Percentiles rank a stretch among this genome's conserved stretches.
phyloP scores from a whole-genome alignment of 306 rosid genomes.

The Lathyrus sativus region DNA sequence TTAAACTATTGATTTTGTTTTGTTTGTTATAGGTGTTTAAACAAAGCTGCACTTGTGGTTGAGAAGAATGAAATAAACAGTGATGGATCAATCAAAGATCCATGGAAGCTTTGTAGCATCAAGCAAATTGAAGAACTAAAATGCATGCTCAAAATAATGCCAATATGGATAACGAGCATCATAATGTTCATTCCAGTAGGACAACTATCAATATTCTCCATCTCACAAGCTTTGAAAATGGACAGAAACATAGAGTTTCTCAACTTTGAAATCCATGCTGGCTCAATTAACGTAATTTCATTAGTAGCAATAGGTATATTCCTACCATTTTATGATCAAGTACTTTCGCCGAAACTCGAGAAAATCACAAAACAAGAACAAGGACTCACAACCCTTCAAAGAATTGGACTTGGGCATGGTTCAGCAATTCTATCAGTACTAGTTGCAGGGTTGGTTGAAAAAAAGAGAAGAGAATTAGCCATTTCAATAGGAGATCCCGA shows the following conservation, averaged over 20 bases:
- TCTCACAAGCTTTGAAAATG: slow-evolving; percentile 62
- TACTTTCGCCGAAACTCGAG: slow-evolving; percentile 3
- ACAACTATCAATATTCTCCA: slow-evolving; percentile 44
- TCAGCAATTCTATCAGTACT: slow-evolving; percentile 33
- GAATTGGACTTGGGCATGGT: slow-evolving; percentile 39
- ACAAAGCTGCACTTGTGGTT: slow-evolving; percentile 51
- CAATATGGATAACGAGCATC: slow-evolving; percentile 52
- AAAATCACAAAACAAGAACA: slow-evolving; percentile 44
- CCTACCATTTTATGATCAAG: slow-evolving; percentile 41
- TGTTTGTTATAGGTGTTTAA: slow-evolving; percentile 44
- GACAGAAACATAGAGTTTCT: slow-evolving; percentile 25
- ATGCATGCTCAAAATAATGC: slow-evolving; percentile 40
- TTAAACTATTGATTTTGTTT: not conserved
- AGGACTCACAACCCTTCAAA: slow-evolving; percentile 46
- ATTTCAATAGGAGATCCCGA: not conserved
- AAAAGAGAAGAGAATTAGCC: slow-evolving; percentile 29
- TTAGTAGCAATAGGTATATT: slow-evolving; percentile 33
- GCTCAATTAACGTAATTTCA: slow-evolving; percentile 34
- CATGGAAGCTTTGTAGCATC: slow-evolving; percentile 56
- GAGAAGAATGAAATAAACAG: slow-evolving; percentile 41
- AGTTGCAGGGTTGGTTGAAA: slow-evolving; percentile 37
- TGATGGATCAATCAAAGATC: slow-evolving; percentile 43
- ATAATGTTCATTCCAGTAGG: slow-evolving; percentile 40
- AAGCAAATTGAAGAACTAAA: slow-evolving; percentile 63
- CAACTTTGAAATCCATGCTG: slow-evolving; percentile 39